Evolutionary conservation across 345 rosid genomes (phyloP).

Genomic region (Populus alba): DNA sequence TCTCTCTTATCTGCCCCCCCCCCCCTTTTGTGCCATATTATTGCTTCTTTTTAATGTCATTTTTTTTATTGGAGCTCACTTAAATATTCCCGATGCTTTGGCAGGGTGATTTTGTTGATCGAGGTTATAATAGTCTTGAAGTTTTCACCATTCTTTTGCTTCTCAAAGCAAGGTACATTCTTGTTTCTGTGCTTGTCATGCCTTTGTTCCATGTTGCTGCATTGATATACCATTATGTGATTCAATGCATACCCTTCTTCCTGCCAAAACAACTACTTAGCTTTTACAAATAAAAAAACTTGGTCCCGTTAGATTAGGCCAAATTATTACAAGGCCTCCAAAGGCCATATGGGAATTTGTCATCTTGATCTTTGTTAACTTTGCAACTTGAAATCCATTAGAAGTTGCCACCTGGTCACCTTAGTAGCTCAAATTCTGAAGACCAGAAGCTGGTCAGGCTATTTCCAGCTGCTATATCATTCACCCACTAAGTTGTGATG

Average conservation of each 20-base stretch:
- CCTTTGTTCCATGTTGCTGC: not conserved
- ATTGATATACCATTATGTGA: not conserved
- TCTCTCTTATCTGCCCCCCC: no score
- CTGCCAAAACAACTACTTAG: not conserved
- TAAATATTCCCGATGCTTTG: conserved; percentile 18
- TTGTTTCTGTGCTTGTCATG: not conserved
- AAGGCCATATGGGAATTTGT: not conserved
- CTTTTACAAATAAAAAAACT: not conserved
- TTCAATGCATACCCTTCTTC: not conserved
- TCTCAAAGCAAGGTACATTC: conserved; percentile 79
- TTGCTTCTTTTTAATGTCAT: not conserved
- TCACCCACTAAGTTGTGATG: not conserved
- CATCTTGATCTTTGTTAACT: not conserved
- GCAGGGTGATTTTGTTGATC: conserved; percentile 93
- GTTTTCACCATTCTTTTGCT: conserved; percentile 93
- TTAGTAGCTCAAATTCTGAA: not conserved
- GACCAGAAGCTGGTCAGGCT: not conserved
- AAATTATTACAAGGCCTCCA: not conserved
- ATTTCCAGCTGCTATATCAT: not conserved
- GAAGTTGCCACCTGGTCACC: not conserved
- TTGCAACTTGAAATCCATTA: conserved; percentile 1
- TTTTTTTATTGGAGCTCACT: not conserved
- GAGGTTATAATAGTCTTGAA: conserved; percentile 97
- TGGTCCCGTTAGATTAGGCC: not conserved
- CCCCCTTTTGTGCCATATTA: not conserved